Percentiles rank a stretch among this genome's conserved stretches.
Evolutionary conservation across 208 protist genomes (phyloP).

Genomic region (Trypanosoma caninum): DNA sequence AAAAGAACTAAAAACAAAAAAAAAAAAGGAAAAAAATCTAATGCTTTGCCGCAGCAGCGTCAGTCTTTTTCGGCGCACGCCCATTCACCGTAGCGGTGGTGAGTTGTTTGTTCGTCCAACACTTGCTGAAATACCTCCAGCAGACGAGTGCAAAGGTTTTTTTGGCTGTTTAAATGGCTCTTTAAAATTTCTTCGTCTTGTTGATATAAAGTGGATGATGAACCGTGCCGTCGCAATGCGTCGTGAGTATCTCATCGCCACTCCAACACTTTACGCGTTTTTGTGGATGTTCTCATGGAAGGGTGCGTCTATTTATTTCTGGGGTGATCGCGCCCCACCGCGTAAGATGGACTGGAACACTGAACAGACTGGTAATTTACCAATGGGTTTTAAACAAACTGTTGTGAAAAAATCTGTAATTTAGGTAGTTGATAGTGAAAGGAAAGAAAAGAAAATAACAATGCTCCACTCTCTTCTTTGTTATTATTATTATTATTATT

Average conservation of each 20-base stretch:
- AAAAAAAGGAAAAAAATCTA: slow-evolving; percentile 3
- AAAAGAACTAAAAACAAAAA: no score
- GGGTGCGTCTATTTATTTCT: slow-evolving; percentile 64
- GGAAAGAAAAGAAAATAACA: no score
- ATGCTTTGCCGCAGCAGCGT: slow-evolving; percentile 83
- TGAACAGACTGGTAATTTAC: slow-evolving; percentile 78
- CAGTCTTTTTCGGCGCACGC: slow-evolving; percentile 68
- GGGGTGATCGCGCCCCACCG: slow-evolving; percentile 81
- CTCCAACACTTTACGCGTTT: slow-evolving; percentile 77
- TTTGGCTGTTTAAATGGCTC: slow-evolving; percentile 76
- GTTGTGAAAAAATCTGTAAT: slow-evolving; percentile 49
- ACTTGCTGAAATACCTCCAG: slow-evolving; percentile 70
- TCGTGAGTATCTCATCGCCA: slow-evolving; percentile 85
- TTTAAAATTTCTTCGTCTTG: slow-evolving; percentile 51
- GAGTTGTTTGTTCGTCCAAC: slow-evolving; percentile 81
- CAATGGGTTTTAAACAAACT: slow-evolving; percentile 67
- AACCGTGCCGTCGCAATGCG: slow-evolving; percentile 82
- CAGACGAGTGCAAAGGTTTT: slow-evolving; percentile 64
- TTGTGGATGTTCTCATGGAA: slow-evolving; percentile 88
- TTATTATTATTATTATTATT: no score
- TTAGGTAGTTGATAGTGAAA: no score
- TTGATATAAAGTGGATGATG: slow-evolving; percentile 91
- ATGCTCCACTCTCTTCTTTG: no score
- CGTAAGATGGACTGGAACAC: slow-evolving; percentile 88
- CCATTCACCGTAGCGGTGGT: slow-evolving; percentile 64